Conservation (phyloP, 176 grass and related monocot species). For the Carex kokanica region DNA sequence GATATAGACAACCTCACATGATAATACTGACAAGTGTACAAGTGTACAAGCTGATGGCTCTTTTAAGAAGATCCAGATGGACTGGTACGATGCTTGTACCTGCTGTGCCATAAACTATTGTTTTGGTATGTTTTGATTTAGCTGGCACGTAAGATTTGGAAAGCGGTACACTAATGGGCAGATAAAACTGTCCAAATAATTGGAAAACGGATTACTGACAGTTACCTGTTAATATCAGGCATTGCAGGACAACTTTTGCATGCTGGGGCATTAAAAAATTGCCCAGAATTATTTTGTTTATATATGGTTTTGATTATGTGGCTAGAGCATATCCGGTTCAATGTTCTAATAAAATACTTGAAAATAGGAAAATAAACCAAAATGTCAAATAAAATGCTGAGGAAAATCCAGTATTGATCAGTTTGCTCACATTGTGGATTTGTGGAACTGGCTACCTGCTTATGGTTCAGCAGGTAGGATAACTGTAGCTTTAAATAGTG, state of each 20-base stretch:
- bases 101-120: not conserved
- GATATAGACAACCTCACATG: no score
- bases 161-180: no score
- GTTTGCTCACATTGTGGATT: not conserved
- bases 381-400: no score
- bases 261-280: not conserved
- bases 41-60: not conserved
- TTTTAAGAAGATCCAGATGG: not conserved
- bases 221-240: not conserved
- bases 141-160: no score
- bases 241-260: not conserved
- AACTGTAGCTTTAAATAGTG: no score
- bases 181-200: no score
- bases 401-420: not conserved
- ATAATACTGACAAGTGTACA: no score
- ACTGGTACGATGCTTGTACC: not conserved
- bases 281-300: not conserved
- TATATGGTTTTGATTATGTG: not conserved
- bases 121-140: no score
- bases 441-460: no score
- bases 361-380: not conserved
- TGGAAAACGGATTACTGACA: no score
- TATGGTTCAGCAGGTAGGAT: no score
- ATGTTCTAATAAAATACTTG: not conserved
- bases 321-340: not conserved